Evolutionary conservation across 139 green algal species (phyloP), one percentile per base, ranked within the genome.

Genomic region (Tetradesmus lagerheimii): DNA sequence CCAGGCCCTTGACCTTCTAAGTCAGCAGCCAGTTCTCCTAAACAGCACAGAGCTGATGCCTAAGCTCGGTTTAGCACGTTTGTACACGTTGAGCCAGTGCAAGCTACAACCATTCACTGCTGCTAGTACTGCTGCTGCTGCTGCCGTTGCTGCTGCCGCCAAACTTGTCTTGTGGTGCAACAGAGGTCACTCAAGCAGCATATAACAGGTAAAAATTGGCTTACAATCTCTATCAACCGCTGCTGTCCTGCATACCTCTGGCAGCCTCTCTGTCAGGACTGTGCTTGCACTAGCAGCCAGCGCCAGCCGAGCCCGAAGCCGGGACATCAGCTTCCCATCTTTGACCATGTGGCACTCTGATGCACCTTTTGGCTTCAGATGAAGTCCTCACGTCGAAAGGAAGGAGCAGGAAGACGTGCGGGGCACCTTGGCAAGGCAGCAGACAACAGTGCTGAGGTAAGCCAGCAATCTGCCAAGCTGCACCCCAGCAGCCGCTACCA

Each of bases 401-500:
- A n/a, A 31, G 75, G 75, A 81, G 16, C 75, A 12, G 75, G 16
- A 43, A 81, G 25, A 11, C 9, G 1, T 14, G 81, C 80, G 47
- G 86, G 64, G 8, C 74, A 41, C 45, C 77, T 47, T 66, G 71
- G 37, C 16, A 83, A 34, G 31, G 66, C 62, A 62, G 88, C 27
- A 62, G 88, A 81, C 47, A 88, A 87, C 43, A 85, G 71, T 74
- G 16, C 71, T 8, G 71, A 89, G 34, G 34, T 80, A 41, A 38
- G 34, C 15, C 4, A 11, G 34, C 34, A 41, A 25, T 12, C 80
- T 0, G 57, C 41, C n/a, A n/a, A 15, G 25, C 82, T 35, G n/a
- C n/a, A 38, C 47, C 6, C 18, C 39, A 64, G n/a, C 78, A 62
- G 45, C 79, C 57, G n/a, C 0, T 47, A 57, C 14, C 67, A 18